Evolutionary conservation across 352 stramenopile genomes (phyloP).

Genomic region (Phytophthora pinifolia): DNA sequence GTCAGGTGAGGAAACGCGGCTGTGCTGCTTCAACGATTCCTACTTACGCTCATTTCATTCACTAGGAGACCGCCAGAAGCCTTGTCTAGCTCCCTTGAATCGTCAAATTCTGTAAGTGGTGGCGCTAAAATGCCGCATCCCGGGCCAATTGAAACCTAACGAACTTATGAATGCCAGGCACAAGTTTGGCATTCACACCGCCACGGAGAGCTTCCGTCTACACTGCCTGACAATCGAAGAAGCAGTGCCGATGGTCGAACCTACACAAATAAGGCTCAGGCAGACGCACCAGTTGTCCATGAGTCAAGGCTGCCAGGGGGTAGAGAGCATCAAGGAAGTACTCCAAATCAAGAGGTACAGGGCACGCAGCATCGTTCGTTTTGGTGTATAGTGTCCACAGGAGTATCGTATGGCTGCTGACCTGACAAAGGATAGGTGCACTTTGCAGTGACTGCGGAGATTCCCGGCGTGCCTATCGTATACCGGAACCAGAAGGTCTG

Average conservation of each 20-base stretch:
- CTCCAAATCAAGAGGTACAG: constrained; percentile 46
- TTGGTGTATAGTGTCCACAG: background rate
- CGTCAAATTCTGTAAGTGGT: constrained; percentile 18
- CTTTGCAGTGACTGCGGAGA: constrained; percentile 70
- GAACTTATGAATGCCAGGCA: constrained; percentile 10
- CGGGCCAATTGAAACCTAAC: background rate
- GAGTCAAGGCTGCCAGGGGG: constrained; percentile 1
- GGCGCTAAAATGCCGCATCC: background rate
- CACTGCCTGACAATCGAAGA: constrained; percentile 12
- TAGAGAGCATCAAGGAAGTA: constrained; percentile 17
- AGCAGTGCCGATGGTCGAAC: background rate
- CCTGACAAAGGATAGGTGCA: constrained; percentile 60
- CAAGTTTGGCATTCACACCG: constrained; percentile 24
- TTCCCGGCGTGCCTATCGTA: constrained; percentile 68
- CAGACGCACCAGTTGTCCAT: constrained; percentile 2
- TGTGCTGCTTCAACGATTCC: too few relatives aligned
- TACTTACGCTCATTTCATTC: background rate
- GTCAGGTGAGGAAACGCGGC: too few relatives aligned
- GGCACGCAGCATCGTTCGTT: background rate
- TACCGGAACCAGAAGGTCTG: constrained; percentile 75
- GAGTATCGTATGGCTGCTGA: constrained; percentile 11
- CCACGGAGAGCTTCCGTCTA: constrained; percentile 25
- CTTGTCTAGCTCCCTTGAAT: constrained; percentile 23
- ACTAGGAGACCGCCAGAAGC: constrained; percentile 24
- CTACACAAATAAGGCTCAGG: constrained; percentile 2